phyloP scores from a whole-genome alignment of 2,329 filamentous ascomycete genomes.

The Colletotrichum aenigma region DNA sequence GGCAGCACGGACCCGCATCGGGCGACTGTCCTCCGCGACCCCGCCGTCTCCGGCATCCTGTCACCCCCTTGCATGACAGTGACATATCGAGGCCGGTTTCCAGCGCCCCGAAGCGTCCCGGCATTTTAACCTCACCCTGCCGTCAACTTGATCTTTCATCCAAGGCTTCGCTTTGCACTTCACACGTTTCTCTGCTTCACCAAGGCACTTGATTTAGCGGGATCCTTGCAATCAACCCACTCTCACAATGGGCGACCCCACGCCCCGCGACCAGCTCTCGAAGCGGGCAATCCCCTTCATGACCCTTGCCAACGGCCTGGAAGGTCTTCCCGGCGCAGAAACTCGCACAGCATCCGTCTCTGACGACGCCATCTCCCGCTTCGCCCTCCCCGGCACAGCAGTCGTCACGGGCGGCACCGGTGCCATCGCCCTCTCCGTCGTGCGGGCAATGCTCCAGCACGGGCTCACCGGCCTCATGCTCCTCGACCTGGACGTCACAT shows the following conservation, averaged over 20 bases:
- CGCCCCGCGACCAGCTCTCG: constrained; percentile 21
- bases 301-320: constrained; percentile 22
- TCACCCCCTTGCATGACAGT: background rate
- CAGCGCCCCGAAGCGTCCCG: background rate
- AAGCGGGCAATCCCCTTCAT: constrained; percentile 29
- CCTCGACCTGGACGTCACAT: constrained; percentile 59
- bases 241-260: background rate
- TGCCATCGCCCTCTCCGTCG: constrained; percentile 64
- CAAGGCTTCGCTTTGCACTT: background rate
- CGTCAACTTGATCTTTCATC: background rate
- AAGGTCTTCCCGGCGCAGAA: constrained; percentile 8
- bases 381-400: constrained; percentile 33
- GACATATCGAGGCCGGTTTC: background rate
- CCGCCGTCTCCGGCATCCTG: constrained; percentile 3
- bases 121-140: background rate
- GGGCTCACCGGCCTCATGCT: constrained; percentile 63
- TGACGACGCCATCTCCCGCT: constrained; percentile 25
- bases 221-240: background rate
- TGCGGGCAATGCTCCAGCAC: constrained; percentile 74
- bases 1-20: constrained; percentile 5
- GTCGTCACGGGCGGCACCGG: constrained; percentile 71
- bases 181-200: background rate
- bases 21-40: constrained; percentile 6
- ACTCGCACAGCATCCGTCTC: constrained; percentile 1
- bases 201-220: background rate